Evolutionary conservation across 768 basidiomycete species (phyloP), one percentile per base, ranked within the genome.

Genomic region (Candolleomyces aberdarensis): DNA sequence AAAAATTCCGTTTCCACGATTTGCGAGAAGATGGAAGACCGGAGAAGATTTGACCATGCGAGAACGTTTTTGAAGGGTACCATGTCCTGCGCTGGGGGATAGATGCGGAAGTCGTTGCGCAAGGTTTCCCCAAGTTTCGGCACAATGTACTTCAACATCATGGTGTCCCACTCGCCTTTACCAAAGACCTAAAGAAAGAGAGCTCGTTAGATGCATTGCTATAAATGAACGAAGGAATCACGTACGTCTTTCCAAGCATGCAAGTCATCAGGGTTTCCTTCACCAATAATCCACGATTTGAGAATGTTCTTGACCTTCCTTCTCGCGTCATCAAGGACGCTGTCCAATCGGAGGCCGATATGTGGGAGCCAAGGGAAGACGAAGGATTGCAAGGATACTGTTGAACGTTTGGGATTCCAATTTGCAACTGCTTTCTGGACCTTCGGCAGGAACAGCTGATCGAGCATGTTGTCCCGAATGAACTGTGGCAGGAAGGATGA

Each of bases 361-460:
- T 94, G 83, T 5, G 95, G 94, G 50, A 99, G 75, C 97, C 97
- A 99, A 9, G 97, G 97, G 72, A 98, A 96, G 1, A 99, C 86
- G 51, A 99, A 81, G 1, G 83, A 78, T 52, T 90, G 92, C 53
- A 98, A 73, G 0, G 92, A 74, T 0, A 84, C 80, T 2, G 76
- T 76, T 59, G 78, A 82, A 29, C 75, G 80, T 67, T 82, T 85
- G 6, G 85, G 76, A 68, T 80, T 87, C 97, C 97, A 99, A 55
- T 92, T 87, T 4, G 85, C 82, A 39, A 98, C 83, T 3, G 93
- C 86, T 63, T 87, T 87, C 53, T 89, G 84, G 3, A 99, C 84
- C 74, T 98, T 99, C 1, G 97, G 97, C 20, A 99, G 78, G 49
- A 99, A 84, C 22, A 99, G 86, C 72, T 99, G 97, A 70, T 98